Conservation (phyloP, 345 rosid genomes). For the Ceriops tagal region DNA sequence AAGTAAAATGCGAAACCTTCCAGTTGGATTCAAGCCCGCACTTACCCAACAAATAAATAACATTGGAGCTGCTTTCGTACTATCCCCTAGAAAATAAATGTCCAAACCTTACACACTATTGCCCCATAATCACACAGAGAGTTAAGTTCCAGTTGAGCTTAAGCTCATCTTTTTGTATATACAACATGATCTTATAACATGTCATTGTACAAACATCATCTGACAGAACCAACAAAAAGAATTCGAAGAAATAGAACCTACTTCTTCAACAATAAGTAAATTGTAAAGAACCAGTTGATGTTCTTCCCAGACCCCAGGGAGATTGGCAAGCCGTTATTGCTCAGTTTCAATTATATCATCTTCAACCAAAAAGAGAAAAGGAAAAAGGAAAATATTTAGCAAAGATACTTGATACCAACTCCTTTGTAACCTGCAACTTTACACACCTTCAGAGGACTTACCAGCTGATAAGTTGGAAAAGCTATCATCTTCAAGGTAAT, state of each 20-base stretch:
- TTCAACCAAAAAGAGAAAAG: constrained; percentile 4
- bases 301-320: constrained; percentile 26
- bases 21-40: no score
- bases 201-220: constrained; percentile 1
- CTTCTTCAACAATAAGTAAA: constrained; percentile 21
- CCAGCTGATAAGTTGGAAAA: constrained; percentile 20
- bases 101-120: no score
- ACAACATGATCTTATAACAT: neutral
- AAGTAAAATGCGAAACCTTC: no score
- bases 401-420: constrained; percentile 11
- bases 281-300: constrained; percentile 24
- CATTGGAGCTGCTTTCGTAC: no score
- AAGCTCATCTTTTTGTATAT: neutral
- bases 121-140: no score
- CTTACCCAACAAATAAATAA: no score
- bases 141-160: no score
- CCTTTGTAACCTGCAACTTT: constrained; percentile 10
- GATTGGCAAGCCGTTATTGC: constrained; percentile 22
- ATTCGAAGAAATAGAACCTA: constrained; percentile 20
- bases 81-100: no score
- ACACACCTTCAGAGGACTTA: constrained; percentile 36
- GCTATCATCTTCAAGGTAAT: constrained; percentile 27
- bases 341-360: constrained; percentile 27
- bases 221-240: constrained; percentile 6
- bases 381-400: constrained; percentile 11